These are phyloP conservation scores for Paspalum notatum DNA, from an alignment of 176 grass and related monocot species.

Conservation along the genomic window DNA sequence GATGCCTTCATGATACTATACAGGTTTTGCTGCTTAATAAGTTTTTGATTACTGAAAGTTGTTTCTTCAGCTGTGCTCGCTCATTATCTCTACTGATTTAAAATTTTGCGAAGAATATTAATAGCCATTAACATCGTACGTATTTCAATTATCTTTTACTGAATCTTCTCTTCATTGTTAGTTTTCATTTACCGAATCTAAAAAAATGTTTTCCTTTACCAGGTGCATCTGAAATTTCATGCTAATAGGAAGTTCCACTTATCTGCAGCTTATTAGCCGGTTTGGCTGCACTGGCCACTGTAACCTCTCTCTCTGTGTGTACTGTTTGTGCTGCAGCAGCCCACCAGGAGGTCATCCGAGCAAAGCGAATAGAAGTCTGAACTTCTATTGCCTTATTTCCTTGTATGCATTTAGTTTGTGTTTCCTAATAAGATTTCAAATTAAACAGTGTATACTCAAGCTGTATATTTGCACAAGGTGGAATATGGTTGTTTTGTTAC, in stretches of 20 bases:
- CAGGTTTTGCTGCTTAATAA: neutral
- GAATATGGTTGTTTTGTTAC: constrained; percentile 13
- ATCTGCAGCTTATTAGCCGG: no score
- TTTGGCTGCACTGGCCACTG: no score
- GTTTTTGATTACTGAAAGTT: neutral
- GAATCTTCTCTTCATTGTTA: neutral
- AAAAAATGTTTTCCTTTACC: neutral
- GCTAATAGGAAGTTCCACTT: neutral
- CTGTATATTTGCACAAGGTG: neutral
- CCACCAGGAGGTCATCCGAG: no score
- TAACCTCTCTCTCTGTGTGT: no score
- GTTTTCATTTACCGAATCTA: neutral
- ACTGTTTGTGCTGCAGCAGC: no score
- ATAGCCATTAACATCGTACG: neutral
- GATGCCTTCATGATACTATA: neutral
- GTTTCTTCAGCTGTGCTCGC: neutral
- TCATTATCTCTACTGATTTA: neutral
- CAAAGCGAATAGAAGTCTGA: neutral
- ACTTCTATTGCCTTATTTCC: neutral
- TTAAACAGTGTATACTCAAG: neutral
- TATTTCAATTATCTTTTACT: neutral
- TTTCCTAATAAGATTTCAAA: neutral
- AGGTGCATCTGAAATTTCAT: neutral
- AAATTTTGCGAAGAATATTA: neutral
- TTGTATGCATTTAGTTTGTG: neutral